Conservation (phyloP, 2,329 filamentous ascomycete species). For the Apiospora sp. region DNA sequence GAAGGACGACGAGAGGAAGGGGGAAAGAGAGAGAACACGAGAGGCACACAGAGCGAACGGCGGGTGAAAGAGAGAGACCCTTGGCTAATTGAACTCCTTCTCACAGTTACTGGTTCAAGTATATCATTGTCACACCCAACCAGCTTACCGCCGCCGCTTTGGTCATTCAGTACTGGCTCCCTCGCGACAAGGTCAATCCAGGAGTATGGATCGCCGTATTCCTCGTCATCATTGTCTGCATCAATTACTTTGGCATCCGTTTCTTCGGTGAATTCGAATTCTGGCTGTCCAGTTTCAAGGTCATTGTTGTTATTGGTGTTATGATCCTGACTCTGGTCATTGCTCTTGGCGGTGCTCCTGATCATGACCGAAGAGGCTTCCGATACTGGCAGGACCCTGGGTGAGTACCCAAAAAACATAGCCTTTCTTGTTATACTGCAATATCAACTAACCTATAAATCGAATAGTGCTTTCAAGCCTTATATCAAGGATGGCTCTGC, state of each 20-base stretch:
- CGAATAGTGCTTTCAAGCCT: constrained; percentile 55
- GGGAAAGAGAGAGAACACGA: neutral
- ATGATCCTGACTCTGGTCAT: constrained; percentile 72
- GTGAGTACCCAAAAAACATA: constrained; percentile 37
- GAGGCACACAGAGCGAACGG: neutral
- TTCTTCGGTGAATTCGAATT: constrained; percentile 74
- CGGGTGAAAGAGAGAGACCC: neutral
- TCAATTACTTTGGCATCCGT: constrained; percentile 75
- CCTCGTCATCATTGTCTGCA: constrained; percentile 66
- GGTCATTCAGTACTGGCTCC: constrained; percentile 81
- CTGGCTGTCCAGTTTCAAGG: constrained; percentile 72
- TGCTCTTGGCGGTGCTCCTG: constrained; percentile 70
- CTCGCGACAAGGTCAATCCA: constrained; percentile 71
- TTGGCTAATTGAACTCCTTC: neutral
- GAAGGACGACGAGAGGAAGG: neutral
- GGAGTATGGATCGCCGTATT: constrained; percentile 82
- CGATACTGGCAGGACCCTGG: constrained; percentile 72
- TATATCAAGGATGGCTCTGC: constrained; percentile 52
- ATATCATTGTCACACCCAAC: constrained; percentile 86
- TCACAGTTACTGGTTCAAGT: constrained; percentile 71
- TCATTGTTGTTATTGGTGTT: constrained; percentile 70
- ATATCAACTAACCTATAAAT: neutral
- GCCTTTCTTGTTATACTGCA: neutral
- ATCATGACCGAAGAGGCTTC: constrained; percentile 69
- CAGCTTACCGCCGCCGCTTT: constrained; percentile 83